Evolutionary conservation across 2,329 filamentous ascomycete genomes (phyloP).

Genomic region (Zalaria obscura): DNA sequence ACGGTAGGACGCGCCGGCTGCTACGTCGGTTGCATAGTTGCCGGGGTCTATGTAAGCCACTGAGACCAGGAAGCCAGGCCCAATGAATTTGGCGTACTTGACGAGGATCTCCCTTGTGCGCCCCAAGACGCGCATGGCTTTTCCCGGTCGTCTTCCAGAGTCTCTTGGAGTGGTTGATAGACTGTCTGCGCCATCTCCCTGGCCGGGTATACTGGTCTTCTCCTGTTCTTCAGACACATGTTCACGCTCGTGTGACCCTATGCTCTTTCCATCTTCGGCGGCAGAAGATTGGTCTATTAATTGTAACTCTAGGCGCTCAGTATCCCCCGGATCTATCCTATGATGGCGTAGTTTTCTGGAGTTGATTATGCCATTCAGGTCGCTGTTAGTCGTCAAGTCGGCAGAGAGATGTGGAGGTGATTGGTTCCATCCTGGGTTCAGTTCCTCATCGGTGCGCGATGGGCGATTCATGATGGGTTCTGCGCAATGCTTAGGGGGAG

Average conservation of each 20-base stretch:
- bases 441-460: slow-evolving; percentile 43
- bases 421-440: slow-evolving; percentile 44
- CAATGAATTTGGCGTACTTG: slow-evolving; percentile 45
- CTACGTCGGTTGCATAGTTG: slow-evolving; percentile 59
- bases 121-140: slow-evolving; percentile 1
- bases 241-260: slow-evolving; percentile 1
- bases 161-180: not conserved
- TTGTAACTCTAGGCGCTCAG: slow-evolving; percentile 9
- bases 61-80: slow-evolving; percentile 50
- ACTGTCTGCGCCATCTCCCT: slow-evolving; percentile 8
- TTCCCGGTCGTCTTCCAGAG: too few species aligned
- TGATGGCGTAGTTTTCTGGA: slow-evolving; percentile 36
- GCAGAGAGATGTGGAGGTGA: slow-evolving; percentile 42
- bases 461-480: slow-evolving; percentile 45
- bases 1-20: slow-evolving; percentile 50
- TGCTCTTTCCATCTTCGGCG: slow-evolving; percentile 1
- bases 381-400: slow-evolving; percentile 48
- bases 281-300: slow-evolving; percentile 5
- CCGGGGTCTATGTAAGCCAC: slow-evolving; percentile 37
- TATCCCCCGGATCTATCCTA: slow-evolving; percentile 19
- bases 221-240: not conserved
- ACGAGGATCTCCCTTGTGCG: slow-evolving; percentile 13
- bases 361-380: slow-evolving; percentile 48
- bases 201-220: not conserved
- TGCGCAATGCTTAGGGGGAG: not conserved